phyloP scores from a whole-genome alignment of 108 stramenopile genomes.

The Conticribra weissflogii region DNA sequence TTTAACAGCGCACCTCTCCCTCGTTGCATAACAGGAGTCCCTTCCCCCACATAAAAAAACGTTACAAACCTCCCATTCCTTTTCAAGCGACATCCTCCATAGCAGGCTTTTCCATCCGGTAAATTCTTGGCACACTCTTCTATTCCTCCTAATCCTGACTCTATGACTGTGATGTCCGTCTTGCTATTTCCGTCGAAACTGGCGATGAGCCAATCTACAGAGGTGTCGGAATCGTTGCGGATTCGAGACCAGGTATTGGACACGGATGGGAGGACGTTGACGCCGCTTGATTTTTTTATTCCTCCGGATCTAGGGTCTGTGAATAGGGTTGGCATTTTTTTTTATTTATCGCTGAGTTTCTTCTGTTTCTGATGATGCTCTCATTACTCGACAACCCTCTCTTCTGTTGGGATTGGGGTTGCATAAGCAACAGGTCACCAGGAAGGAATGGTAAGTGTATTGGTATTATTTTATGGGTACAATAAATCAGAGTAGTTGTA shows the following conservation, averaged over 20 bases:
- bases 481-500: too few species aligned
- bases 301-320: constrained; percentile 83
- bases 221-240: constrained; percentile 57
- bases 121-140: constrained; percentile 57
- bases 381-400: too few species aligned
- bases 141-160: constrained; percentile 71
- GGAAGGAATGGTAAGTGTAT: too few species aligned
- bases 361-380: too few species aligned
- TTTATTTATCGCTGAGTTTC: too few species aligned
- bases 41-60: constrained; percentile 72
- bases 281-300: constrained; percentile 68
- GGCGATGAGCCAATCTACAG: constrained; percentile 78
- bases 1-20: constrained; percentile 51
- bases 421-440: too few species aligned
- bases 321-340: constrained; percentile 55
- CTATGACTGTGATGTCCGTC: constrained; percentile 73
- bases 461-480: too few species aligned
- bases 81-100: constrained; percentile 67
- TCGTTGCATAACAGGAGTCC: constrained; percentile 62
- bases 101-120: constrained; percentile 52
- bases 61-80: constrained; percentile 73
- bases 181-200: constrained; percentile 74
- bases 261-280: constrained; percentile 65
- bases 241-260: constrained; percentile 66
- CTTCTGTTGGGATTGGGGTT: too few species aligned